Evolutionary conservation across 1,284 basidiomycete genomes (phyloP).

Genomic region (Moesziomyces sp.): DNA sequence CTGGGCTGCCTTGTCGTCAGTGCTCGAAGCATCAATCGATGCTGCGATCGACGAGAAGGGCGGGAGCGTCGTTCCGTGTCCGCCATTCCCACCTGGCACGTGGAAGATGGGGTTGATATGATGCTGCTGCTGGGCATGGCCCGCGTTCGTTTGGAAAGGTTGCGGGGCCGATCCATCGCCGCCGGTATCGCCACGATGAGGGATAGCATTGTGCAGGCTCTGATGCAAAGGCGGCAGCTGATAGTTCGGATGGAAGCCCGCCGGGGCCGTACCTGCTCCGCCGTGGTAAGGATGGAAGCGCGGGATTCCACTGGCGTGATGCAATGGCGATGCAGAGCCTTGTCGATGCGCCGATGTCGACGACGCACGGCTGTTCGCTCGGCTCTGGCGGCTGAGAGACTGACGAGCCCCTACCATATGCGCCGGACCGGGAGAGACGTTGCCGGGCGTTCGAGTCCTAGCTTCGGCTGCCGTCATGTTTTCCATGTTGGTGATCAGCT

Average conservation of each 20-base stretch:
- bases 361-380: slow-evolving; percentile 54
- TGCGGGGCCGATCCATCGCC: slow-evolving; percentile 12
- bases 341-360: slow-evolving; percentile 58
- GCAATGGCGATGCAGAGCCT: slow-evolving; percentile 61
- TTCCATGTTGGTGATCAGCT: slow-evolving; percentile 63
- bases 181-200: slow-evolving; percentile 15
- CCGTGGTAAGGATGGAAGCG: slow-evolving; percentile 63
- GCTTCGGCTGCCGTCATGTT: slow-evolving; percentile 60
- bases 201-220: slow-evolving; percentile 26
- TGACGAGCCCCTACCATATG: slow-evolving; percentile 47
- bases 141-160: slow-evolving; percentile 8
- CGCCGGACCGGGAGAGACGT: slow-evolving; percentile 49
- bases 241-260: slow-evolving; percentile 35
- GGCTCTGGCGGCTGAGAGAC: slow-evolving; percentile 55
- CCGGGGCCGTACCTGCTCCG: slow-evolving; percentile 25
- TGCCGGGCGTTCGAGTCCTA: slow-evolving; percentile 48
- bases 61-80: slow-evolving; percentile 45
- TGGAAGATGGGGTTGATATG: slow-evolving; percentile 55
- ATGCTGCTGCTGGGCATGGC: slow-evolving; percentile 30
- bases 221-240: slow-evolving; percentile 50
- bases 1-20: slow-evolving; percentile 32
- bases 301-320: slow-evolving; percentile 57
- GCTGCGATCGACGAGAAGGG: slow-evolving; percentile 59
- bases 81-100: slow-evolving; percentile 25
- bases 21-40: slow-evolving; percentile 30